Conservation (phyloP, 805 yeast species). For the Candida maesae region DNA sequence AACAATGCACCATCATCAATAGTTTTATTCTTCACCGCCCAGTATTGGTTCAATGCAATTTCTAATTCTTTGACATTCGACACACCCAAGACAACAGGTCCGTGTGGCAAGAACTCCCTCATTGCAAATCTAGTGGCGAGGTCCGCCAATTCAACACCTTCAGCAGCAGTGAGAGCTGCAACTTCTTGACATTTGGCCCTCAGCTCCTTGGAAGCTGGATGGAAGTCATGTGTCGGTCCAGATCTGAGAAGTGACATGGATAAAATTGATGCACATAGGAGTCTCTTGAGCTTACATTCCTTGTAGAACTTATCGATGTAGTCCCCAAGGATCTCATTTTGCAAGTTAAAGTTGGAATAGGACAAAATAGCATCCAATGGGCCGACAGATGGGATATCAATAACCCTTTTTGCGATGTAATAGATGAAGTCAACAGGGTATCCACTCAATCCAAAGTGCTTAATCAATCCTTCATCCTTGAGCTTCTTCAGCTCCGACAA, state of each 20-base stretch:
- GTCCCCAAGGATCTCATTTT: constrained; percentile 54
- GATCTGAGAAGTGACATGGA: constrained; percentile 83
- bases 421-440: constrained; percentile 74
- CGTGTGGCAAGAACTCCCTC: constrained; percentile 36
- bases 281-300: constrained; percentile 50
- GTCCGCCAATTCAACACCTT: constrained; percentile 69
- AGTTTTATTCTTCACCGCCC: constrained; percentile 37
- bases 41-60: constrained; percentile 56
- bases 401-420: constrained; percentile 41
- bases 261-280: constrained; percentile 82
- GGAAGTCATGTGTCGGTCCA: constrained; percentile 66
- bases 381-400: constrained; percentile 43
- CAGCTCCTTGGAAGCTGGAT: constrained; percentile 68
- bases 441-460: constrained; percentile 76
- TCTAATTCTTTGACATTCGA: constrained; percentile 60
- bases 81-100: constrained; percentile 72
- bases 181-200: constrained; percentile 37
- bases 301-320: constrained; percentile 45
- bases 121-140: constrained; percentile 76
- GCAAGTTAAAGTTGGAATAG: constrained; percentile 79
- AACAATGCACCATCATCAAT: constrained; percentile 31
- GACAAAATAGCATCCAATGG: constrained; percentile 72
- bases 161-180: constrained; percentile 36
- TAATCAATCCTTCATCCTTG: constrained; percentile 60
- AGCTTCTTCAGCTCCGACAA: constrained; percentile 54